Conservation (phyloP, 2,329 filamentous ascomycete species). For the Fusarium aywerte region DNA sequence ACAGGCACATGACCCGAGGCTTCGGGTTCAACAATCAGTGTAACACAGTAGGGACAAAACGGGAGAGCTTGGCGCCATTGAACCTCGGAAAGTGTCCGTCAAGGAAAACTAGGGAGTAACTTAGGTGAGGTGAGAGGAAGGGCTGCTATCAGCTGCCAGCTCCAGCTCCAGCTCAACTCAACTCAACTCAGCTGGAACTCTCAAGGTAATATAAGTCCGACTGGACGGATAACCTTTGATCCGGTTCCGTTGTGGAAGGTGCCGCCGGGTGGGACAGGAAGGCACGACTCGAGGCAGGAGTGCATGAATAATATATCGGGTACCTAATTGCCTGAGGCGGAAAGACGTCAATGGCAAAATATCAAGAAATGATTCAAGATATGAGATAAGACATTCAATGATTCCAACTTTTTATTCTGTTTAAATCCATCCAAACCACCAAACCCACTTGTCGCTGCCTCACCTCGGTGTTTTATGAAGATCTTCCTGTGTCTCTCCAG, state of each 20-base stretch:
- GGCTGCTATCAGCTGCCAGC: not conserved
- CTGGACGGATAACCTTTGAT: slow-evolving; percentile 31
- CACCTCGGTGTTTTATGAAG: slow-evolving; percentile 33
- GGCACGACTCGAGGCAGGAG: not conserved
- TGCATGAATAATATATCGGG: slow-evolving; percentile 9
- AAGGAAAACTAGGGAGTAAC: too few relatives aligned
- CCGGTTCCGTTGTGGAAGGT: slow-evolving; percentile 16
- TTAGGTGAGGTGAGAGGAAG: not conserved
- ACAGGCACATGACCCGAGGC: slow-evolving; percentile 36
- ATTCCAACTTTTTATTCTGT: slow-evolving; percentile 8
- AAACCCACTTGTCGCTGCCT: slow-evolving; percentile 26
- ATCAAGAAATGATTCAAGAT: not conserved
- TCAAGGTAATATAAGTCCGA: slow-evolving; percentile 9
- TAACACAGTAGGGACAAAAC: slow-evolving; percentile 2
- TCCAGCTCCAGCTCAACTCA: not conserved
- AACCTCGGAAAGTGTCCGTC: slow-evolving; percentile 37
- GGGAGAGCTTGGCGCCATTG: slow-evolving; percentile 25
- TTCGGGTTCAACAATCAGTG: slow-evolving; percentile 4
- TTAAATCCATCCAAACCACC: slow-evolving; percentile 8
- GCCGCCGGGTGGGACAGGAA: not conserved
- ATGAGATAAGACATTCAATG: not conserved
- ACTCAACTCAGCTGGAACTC: not conserved
- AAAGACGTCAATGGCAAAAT: not conserved
- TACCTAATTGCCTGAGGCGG: slow-evolving; percentile 6
- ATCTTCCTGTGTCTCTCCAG: slow-evolving; percentile 6